Evolutionary conservation across 495 filamentous ascomycete species (phyloP).

Genomic region (Xylaria palmicola): DNA sequence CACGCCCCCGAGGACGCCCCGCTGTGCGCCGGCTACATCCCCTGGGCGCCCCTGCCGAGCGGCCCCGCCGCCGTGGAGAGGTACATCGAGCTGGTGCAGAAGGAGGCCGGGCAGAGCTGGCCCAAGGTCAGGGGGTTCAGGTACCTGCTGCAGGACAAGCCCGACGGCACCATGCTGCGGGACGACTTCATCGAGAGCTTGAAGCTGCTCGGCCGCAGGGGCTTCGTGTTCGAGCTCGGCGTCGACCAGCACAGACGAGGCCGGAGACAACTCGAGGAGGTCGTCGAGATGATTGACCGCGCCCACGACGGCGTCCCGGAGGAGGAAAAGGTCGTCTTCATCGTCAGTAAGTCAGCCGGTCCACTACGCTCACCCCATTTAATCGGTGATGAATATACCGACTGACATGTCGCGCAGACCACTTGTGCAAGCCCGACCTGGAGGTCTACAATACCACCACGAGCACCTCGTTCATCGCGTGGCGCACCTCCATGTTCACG

Average conservation of each 20-base stretch:
- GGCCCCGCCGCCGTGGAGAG: constrained; percentile 50
- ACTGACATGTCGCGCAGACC: constrained; percentile 50
- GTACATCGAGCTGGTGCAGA: constrained; percentile 53
- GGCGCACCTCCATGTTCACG: constrained; percentile 54
- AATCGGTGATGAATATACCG: too few species aligned
- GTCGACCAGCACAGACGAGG: constrained; percentile 72
- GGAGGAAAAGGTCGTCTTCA: constrained; percentile 58
- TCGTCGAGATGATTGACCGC: constrained; percentile 67
- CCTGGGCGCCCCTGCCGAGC: constrained; percentile 75
- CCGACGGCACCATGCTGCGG: constrained; percentile 57
- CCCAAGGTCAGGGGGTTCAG: constrained; percentile 64
- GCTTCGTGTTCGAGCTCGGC: constrained; percentile 75
- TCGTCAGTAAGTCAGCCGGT: constrained; percentile 60
- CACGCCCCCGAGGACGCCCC: constrained; percentile 49
- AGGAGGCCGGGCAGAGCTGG: constrained; percentile 49
- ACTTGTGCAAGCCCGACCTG: constrained; percentile 85
- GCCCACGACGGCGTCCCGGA: constrained; percentile 58
- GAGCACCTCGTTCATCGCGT: constrained; percentile 55
- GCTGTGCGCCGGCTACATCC: constrained; percentile 65
- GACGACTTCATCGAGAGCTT: constrained; percentile 66
- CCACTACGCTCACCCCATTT: background rate
- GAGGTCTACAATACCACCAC: constrained; percentile 51
- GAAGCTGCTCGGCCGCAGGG: constrained; percentile 60
- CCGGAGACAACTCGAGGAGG: constrained; percentile 67
- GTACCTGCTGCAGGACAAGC: constrained; percentile 78